Conservation (phyloP, 192 early-diverging fungal genomes). For the Gaertneriomyces sp. region DNA sequence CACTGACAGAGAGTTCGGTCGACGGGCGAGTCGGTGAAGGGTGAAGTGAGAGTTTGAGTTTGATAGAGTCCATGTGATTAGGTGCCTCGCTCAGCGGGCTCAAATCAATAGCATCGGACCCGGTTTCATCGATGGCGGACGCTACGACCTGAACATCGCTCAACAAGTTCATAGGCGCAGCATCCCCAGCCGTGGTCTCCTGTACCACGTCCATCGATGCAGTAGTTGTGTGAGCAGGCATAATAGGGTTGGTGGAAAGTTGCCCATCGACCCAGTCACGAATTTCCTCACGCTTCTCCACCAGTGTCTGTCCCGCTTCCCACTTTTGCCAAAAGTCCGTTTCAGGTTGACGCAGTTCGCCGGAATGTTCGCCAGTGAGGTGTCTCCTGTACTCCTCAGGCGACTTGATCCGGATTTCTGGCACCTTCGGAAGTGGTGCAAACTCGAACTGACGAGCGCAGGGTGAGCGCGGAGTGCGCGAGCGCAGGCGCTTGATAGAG, state of each 20-base stretch:
- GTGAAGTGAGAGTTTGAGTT: no score
- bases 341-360: not conserved
- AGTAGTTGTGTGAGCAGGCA: not conserved
- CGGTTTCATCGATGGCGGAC: no score
- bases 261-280: conserved; percentile 5
- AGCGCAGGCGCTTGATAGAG: conserved; percentile 8
- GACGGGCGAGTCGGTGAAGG: not conserved
- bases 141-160: no score
- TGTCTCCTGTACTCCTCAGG: conserved; percentile 14
- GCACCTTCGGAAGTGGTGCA: not conserved
- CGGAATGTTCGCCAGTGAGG: conserved; percentile 12
- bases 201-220: no score
- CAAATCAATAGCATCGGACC: no score
- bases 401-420: not conserved
- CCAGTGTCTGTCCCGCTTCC: conserved; percentile 16
- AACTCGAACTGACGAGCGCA: conserved; percentile 3
- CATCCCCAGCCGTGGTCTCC: no score
- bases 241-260: not conserved
- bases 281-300: conserved; percentile 18
- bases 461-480: conserved; percentile 1
- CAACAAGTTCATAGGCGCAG: no score
- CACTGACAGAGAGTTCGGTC: not conserved
- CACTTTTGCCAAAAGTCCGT: conserved; percentile 22
- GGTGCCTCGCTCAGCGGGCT: no score
- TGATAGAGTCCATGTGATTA: no score